Conservation (phyloP, 805 yeast species). For the Candida sithepensis region DNA sequence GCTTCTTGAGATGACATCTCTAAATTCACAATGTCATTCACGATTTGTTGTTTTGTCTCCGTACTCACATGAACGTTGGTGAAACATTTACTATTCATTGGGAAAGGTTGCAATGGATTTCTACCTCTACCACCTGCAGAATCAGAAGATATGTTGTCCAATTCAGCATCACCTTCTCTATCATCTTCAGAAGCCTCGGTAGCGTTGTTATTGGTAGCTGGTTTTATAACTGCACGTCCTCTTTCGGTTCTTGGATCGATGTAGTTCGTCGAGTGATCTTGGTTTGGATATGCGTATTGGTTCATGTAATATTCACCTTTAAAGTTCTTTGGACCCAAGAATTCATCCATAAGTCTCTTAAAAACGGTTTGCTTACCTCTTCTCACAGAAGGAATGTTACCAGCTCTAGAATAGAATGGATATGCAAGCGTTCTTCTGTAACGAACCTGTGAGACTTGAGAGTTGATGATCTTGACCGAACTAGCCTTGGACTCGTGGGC, state of each 20-base stretch:
- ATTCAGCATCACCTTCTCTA: conserved; percentile 17
- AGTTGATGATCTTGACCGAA: background rate
- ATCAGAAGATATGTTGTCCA: conserved; percentile 5
- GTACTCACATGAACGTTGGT: conserved; percentile 62
- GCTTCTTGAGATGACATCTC: conserved; percentile 64
- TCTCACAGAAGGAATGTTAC: conserved; percentile 34
- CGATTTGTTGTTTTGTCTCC: conserved; percentile 57
- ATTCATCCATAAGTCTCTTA: conserved; percentile 62
- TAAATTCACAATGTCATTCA: conserved; percentile 44
- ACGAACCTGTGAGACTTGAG: conserved; percentile 42
- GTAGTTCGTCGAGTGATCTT: conserved; percentile 69
- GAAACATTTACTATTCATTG: conserved; percentile 63
- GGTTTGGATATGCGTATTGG: conserved; percentile 67
- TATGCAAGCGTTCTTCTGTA: conserved; percentile 52
- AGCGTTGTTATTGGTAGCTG: conserved; percentile 2
- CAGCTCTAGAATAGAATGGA: conserved; percentile 47
- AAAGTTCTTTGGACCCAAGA: conserved; percentile 79
- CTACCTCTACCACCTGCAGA: conserved; percentile 9
- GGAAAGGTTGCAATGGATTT: conserved; percentile 69
- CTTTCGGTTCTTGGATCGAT: conserved; percentile 51
- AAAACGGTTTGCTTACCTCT: conserved; percentile 46
- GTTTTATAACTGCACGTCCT: conserved; percentile 31
- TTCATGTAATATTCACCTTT: conserved; percentile 78
- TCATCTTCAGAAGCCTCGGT: conserved; percentile 12
- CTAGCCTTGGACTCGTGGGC: background rate